Conservation (phyloP, 768 basidiomycete species). For the Mycena olivaceomarginata region DNA sequence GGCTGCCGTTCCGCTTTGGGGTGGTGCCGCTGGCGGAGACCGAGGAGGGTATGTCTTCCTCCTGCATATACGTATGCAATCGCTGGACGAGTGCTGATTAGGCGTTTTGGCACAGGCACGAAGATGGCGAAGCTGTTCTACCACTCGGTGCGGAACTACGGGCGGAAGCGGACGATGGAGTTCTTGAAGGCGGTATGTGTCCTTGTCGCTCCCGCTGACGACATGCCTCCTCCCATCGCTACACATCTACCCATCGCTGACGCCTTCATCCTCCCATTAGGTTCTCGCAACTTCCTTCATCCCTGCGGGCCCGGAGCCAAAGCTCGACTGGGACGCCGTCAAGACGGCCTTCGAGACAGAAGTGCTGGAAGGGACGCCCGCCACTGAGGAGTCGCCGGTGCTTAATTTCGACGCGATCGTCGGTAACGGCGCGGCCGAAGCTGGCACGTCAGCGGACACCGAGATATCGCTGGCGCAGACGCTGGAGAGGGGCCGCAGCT, state of each 20-base stretch:
- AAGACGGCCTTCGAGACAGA: conserved; percentile 2
- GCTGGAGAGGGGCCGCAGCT: conserved; percentile 69
- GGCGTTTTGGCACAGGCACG: conserved; percentile 59
- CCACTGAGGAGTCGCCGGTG: background rate
- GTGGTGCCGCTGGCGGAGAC: conserved; percentile 84
- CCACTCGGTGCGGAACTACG: conserved; percentile 78
- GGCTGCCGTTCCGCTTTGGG: conserved; percentile 89
- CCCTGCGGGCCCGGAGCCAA: background rate
- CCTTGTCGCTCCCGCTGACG: conserved; percentile 4
- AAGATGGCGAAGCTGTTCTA: conserved; percentile 86
- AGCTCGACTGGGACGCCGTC: conserved; percentile 31
- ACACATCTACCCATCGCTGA: background rate
- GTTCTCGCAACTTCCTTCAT: background rate
- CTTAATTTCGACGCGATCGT: conserved; percentile 64
- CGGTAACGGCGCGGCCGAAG: conserved; percentile 50
- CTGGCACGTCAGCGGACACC: conserved; percentile 47
- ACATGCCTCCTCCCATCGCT: no score
- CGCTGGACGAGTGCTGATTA: background rate
- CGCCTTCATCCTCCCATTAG: background rate
- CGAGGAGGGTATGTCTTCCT: conserved; percentile 58
- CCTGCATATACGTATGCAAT: no score
- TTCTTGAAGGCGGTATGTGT: conserved; percentile 74
- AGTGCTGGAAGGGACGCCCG: conserved; percentile 2
- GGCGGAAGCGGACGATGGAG: conserved; percentile 75
- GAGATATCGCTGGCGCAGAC: no score